Conservation (phyloP, 202 grass and related monocot species). For the Brachypodium distachyon region DNA sequence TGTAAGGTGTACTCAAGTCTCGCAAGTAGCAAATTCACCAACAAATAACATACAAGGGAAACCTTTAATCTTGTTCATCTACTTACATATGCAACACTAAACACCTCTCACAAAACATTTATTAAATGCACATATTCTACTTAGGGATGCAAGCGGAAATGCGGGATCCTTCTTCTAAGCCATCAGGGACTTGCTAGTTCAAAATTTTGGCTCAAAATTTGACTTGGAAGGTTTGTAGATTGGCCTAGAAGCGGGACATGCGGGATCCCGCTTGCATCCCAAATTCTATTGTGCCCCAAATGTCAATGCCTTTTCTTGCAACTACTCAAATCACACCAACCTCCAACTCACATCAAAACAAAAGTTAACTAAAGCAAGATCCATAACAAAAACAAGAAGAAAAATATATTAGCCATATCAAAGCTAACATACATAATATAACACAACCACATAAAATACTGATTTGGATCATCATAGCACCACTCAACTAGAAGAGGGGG, state of each 20-base stretch:
- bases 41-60: neutral
- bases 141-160: too few relatives aligned
- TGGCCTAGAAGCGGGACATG: too few relatives aligned
- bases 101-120: neutral
- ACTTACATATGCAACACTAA: neutral
- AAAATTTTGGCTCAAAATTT: too few relatives aligned
- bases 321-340: neutral
- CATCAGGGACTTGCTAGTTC: too few relatives aligned
- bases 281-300: too few relatives aligned
- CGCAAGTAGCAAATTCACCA: neutral
- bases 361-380: neutral
- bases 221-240: too few relatives aligned
- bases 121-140: neutral
- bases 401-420: conserved; percentile 12
- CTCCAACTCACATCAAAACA: conserved; percentile 7
- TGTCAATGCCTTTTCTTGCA: neutral
- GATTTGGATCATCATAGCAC: conserved; percentile 14
- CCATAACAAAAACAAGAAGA: neutral
- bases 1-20: neutral
- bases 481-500: conserved; percentile 16
- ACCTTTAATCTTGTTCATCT: neutral
- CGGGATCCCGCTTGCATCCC: too few relatives aligned
- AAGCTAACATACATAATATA: neutral
- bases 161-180: too few relatives aligned
- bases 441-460: neutral